A percentile compares a stretch with the other conserved stretches of the same genome.
phyloP scores from a whole-genome alignment of 495 filamentous ascomycete species.

The Aspergillus indologenus region DNA sequence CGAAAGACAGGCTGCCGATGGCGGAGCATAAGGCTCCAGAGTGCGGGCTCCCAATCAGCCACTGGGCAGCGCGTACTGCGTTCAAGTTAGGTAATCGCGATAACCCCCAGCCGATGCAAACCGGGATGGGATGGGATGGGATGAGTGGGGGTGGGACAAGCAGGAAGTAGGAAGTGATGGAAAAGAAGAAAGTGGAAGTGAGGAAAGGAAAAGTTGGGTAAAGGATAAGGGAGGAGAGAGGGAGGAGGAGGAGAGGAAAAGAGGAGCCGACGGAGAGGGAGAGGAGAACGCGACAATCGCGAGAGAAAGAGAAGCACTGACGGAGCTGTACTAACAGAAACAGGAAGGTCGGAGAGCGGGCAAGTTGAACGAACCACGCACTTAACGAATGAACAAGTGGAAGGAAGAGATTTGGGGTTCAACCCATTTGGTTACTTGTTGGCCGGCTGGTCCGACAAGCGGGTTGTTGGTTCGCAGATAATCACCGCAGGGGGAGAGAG shows the following conservation, averaged over 20 bases:
- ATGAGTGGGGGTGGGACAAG: neutral
- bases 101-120: constrained; percentile 11
- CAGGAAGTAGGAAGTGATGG: constrained; percentile 14
- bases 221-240: constrained; percentile 6
- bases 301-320: constrained; percentile 10
- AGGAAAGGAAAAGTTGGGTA: too few species aligned
- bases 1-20: constrained; percentile 25
- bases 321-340: too few species aligned
- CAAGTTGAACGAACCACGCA: constrained; percentile 4
- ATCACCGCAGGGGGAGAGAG: neutral
- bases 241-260: constrained; percentile 15
- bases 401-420: neutral
- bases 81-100: constrained; percentile 20
- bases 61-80: constrained; percentile 15
- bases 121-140: constrained; percentile 8
- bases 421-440: neutral
- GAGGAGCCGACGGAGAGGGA: constrained; percentile 11
- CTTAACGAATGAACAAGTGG: constrained; percentile 6
- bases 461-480: neutral
- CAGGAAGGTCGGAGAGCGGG: constrained; percentile 1
- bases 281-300: constrained; percentile 17
- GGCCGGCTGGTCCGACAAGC: too few species aligned
- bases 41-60: constrained; percentile 23
- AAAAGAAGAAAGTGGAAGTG: constrained; percentile 8
- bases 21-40: constrained; percentile 26